Evolutionary conservation across 176 grass and related monocot genomes (phyloP), one percentile per base, ranked within the genome.

Genomic region (Poa annua): DNA sequence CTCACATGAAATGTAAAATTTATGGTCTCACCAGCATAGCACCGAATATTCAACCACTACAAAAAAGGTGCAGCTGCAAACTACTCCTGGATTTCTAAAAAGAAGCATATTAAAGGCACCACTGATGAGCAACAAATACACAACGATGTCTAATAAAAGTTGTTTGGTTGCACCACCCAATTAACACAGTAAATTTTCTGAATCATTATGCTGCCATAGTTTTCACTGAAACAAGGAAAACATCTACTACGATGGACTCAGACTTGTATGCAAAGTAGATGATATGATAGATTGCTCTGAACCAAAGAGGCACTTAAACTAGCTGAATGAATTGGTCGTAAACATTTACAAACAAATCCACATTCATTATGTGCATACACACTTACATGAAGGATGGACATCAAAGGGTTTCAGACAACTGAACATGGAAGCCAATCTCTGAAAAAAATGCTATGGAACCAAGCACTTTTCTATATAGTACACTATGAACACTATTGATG

Each of bases 11-110:
- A 47, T 14, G n/a, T 25, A 13, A 71, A 25, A 71, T 4, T 25
- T 71, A 48, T 26, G 68, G n/a, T 71, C 13, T 26, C 69, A 72
- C 3, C 21, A 48, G 12, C 39, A 71, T 25, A 25, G 41, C 39
- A 71, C 68, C 24, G n/a, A 71, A 41, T 16, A 71, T 71, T 71
- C 68, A 41, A 67, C 65, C 20, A 66, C 33, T 66, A 10, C 63
- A 67, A 67, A 67, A 67, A 68, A 41, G 8, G 65, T 39, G 7
- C 19, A n/a, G 8, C 65, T 68, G 65, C 35, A 68, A 68, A 68
- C 6, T 19, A 35, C 62, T 35, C 62, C 19, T 36, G 4, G 0
- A 63, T 63, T 32, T 63, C 60, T 6, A 6, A 15, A 32, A 2
- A 63, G 60, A 61, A 61, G 54, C 1, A 12, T 3, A 39, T 41